These are phyloP conservation scores for Lyophyllum semitale DNA, from an alignment of 768 basidiomycete species.

Conservation along the genomic window DNA sequence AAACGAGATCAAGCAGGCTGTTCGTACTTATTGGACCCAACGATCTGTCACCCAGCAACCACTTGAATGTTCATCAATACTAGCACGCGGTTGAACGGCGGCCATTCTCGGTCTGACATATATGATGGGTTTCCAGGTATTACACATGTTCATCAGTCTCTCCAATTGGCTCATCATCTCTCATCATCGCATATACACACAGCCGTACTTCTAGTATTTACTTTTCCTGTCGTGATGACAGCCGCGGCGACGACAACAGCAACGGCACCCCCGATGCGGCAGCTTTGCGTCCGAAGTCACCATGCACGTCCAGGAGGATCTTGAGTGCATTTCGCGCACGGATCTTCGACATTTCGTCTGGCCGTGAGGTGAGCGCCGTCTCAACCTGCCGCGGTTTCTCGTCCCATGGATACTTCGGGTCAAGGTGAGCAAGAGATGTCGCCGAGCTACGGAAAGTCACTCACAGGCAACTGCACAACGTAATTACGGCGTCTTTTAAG, in stretches of 20 bases:
- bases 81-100: constrained; percentile 23
- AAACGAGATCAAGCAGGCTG: constrained; percentile 9
- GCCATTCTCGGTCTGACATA: constrained; percentile 22
- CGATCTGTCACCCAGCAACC: constrained; percentile 40
- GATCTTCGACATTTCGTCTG: constrained; percentile 84
- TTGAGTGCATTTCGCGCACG: constrained; percentile 95
- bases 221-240: constrained; percentile 31
- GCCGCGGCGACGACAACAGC: constrained; percentile 41
- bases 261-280: constrained; percentile 40
- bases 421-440: constrained; percentile 7
- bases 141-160: constrained; percentile 15
- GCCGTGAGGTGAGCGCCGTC: constrained; percentile 68
- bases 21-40: constrained; percentile 22
- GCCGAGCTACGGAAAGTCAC: constrained; percentile 29
- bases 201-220: constrained; percentile 14
- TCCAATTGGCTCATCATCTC: constrained; percentile 19
- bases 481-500: constrained; percentile 13
- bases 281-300: constrained; percentile 77
- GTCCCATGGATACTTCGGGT: constrained; percentile 77
- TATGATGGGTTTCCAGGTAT: constrained; percentile 19
- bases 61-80: constrained; percentile 35
- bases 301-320: constrained; percentile 85
- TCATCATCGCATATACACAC: constrained; percentile 14
- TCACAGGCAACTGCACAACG: constrained; percentile 46
- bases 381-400: constrained; percentile 66